A percentile compares a stretch with the other conserved stretches of the same genome.
Conservation (phyloP, 164 flowering plant species). For the Cinnamomum chago region DNA sequence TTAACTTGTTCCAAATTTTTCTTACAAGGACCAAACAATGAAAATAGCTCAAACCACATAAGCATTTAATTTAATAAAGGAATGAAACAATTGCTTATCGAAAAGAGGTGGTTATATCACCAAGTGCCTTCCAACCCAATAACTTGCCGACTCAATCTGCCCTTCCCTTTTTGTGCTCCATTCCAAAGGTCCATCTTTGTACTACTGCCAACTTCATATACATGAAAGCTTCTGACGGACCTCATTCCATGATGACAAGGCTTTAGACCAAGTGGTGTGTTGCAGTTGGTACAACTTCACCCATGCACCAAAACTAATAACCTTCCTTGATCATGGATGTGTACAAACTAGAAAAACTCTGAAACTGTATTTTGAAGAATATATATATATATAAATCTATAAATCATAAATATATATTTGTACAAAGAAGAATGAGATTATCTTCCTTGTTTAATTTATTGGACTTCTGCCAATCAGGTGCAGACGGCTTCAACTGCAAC, state of each 20-base stretch:
- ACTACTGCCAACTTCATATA: constrained; percentile 7
- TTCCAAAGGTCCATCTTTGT: background rate
- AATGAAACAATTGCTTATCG: constrained; percentile 4
- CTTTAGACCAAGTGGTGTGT: constrained; percentile 4
- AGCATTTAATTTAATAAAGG: background rate
- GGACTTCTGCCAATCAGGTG: constrained; percentile 19
- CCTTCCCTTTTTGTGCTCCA: background rate
- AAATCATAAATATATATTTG: too few relatives aligned
- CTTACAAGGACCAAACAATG: constrained; percentile 4
- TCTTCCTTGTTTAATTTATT: constrained; percentile 2
- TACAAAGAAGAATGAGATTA: background rate
- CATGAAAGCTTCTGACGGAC: background rate
- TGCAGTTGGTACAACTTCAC: constrained; percentile 11
- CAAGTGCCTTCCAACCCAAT: constrained; percentile 2
- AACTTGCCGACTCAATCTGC: background rate
- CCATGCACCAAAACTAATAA: background rate
- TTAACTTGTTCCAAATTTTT: background rate
- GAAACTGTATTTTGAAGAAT: background rate
- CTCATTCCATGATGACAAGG: background rate
- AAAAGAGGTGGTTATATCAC: constrained; percentile 2
- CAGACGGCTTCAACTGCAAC: constrained; percentile 67
- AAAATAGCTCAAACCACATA: constrained; percentile 1
- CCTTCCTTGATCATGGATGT: background rate
- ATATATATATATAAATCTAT: background rate
- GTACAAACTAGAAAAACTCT: background rate